phyloP scores from a whole-genome alignment of 805 yeast genomes.

The Candida argentea region DNA sequence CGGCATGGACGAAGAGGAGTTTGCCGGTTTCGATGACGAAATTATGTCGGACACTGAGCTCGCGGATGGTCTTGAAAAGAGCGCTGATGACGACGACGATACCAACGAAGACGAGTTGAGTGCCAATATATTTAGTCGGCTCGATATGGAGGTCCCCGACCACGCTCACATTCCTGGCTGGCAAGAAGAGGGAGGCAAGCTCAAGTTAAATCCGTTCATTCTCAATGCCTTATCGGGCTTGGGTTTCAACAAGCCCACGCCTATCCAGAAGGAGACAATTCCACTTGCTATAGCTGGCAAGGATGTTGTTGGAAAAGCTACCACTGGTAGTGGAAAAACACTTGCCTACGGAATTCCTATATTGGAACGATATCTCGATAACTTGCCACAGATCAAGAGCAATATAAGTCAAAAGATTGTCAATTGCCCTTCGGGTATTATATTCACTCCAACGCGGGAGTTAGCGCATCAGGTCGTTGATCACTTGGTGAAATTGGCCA shows the following conservation, averaged over 20 bases:
- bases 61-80: conserved; percentile 1
- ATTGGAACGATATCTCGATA: conserved; percentile 48
- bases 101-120: conserved; percentile 10
- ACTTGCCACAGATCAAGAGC: conserved; percentile 9
- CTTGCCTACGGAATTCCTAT: conserved; percentile 93
- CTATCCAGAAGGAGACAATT: conserved; percentile 67
- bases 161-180: conserved; percentile 50
- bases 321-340: conserved; percentile 97
- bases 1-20: conserved; percentile 18
- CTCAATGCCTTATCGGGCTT: conserved; percentile 51
- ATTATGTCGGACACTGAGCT: conserved; percentile 4
- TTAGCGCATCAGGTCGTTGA: conserved; percentile 87
- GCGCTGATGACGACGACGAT: neutral
- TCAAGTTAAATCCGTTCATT: conserved; percentile 42
- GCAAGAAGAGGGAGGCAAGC: conserved; percentile 33
- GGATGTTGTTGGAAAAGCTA: conserved; percentile 91
- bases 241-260: conserved; percentile 66
- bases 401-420: conserved; percentile 10
- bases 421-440: conserved; percentile 56
- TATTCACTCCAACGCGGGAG: conserved; percentile 94
- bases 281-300: conserved; percentile 64
- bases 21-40: conserved; percentile 16
- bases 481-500: conserved; percentile 54
- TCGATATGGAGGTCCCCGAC: conserved; percentile 18
- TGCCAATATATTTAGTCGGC: conserved; percentile 20